These are phyloP conservation scores for Zea mays DNA, from an alignment of 176 grass and related monocot genomes.

Conservation along the genomic window DNA sequence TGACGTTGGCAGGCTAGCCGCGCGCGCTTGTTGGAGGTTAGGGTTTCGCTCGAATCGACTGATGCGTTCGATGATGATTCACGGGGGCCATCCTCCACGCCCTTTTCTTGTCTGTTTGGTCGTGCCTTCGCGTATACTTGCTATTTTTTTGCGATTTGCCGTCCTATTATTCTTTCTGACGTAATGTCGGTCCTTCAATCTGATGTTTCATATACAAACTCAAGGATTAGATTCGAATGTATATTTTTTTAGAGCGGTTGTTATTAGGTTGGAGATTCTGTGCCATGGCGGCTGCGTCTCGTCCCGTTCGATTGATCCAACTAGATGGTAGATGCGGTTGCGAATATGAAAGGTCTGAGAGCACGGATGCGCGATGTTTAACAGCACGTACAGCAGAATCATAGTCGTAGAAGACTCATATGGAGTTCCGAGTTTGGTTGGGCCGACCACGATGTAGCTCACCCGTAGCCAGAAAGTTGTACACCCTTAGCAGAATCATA, in stretches of 20 bases:
- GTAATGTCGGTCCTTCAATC: neutral
- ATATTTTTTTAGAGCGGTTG: neutral
- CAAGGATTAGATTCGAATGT: neutral
- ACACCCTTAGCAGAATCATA: neutral
- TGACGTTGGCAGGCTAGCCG: neutral
- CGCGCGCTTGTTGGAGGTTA: neutral
- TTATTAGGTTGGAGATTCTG: neutral
- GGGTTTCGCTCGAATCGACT: constrained; percentile 6
- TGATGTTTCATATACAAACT: neutral
- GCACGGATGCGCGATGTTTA: too few species aligned
- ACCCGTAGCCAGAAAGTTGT: too few species aligned
- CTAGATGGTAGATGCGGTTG: too few species aligned
- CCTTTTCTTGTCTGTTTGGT: neutral
- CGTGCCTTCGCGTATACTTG: neutral
- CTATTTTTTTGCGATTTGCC: neutral
- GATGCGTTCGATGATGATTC: neutral
- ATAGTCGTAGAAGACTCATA: too few species aligned
- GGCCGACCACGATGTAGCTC: too few species aligned
- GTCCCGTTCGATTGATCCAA: too few species aligned
- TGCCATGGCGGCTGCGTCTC: too few species aligned
- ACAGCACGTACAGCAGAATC: too few species aligned
- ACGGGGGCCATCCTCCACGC: neutral
- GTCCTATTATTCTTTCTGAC: neutral
- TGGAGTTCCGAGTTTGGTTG: too few species aligned
- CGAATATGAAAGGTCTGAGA: too few species aligned